A percentile compares a stretch with the other conserved stretches of the same genome.
phyloP scores from a whole-genome alignment of 768 basidiomycete species.

The Tulasnella sp. region DNA sequence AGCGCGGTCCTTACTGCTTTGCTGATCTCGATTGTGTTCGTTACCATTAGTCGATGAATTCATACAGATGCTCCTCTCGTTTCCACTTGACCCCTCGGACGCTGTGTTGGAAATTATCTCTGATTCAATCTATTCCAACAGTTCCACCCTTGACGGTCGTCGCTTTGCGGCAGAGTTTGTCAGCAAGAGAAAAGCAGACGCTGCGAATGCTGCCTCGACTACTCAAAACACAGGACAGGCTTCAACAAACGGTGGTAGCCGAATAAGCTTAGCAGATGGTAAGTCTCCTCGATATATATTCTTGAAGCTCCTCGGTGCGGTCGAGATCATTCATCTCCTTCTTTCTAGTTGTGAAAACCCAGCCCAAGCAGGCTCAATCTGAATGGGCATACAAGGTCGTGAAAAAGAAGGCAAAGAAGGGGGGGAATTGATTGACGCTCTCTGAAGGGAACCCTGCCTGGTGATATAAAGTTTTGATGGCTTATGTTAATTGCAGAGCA shows the following conservation, averaged over 20 bases:
- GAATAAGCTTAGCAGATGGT: slow-evolving; percentile 55
- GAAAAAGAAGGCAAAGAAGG: slow-evolving; percentile 84
- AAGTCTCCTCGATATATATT: background rate
- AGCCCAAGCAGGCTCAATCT: slow-evolving; percentile 52
- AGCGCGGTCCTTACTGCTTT: background rate
- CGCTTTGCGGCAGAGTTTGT: slow-evolving; percentile 91
- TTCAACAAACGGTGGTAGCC: slow-evolving; percentile 20
- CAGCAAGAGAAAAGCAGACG: slow-evolving; percentile 74
- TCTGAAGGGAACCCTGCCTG: too few relatives aligned
- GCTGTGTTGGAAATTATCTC: slow-evolving; percentile 84
- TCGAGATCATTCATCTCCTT: background rate
- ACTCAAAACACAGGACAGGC: slow-evolving; percentile 25
- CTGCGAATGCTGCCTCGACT: slow-evolving; percentile 38
- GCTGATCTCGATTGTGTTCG: background rate
- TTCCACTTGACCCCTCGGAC: slow-evolving; percentile 79
- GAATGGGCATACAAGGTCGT: slow-evolving; percentile 92
- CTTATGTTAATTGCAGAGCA: too few relatives aligned
- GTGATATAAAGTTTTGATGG: too few relatives aligned
- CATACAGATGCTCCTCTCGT: slow-evolving; percentile 85
- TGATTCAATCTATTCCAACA: slow-evolving; percentile 88
- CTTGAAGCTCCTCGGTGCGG: background rate
- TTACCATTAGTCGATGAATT: slow-evolving; percentile 96
- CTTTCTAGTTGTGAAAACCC: slow-evolving; percentile 60
- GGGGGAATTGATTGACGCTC: too few relatives aligned
- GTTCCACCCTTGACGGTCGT: slow-evolving; percentile 87